Evolutionary conservation across 495 filamentous ascomycete genomes (phyloP).

Genomic region (Lophiostoma macrostomum): DNA sequence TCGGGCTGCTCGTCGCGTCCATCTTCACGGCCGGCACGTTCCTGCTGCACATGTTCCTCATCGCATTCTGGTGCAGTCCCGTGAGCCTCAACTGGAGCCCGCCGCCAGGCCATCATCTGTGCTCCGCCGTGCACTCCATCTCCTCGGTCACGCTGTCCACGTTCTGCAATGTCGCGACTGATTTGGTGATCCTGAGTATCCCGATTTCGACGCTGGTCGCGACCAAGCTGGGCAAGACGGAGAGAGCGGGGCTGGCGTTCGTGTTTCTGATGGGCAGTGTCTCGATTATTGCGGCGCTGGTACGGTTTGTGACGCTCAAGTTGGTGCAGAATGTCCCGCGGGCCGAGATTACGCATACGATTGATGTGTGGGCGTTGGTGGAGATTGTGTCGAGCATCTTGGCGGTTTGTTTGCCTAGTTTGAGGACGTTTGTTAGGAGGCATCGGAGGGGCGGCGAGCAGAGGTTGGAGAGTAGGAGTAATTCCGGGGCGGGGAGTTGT

Average conservation of each 20-base stretch:
- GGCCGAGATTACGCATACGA: slow-evolving; percentile 40
- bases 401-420: slow-evolving; percentile 24
- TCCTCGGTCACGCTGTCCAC: slow-evolving; percentile 36
- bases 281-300: slow-evolving; percentile 39
- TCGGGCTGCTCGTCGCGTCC: slow-evolving; percentile 29
- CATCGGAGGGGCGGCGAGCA: not conserved
- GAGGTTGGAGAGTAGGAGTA: not conserved
- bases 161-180: slow-evolving; percentile 33
- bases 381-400: slow-evolving; percentile 38
- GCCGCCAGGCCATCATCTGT: slow-evolving; percentile 31
- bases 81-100: slow-evolving; percentile 38
- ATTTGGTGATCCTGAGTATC: slow-evolving; percentile 32
- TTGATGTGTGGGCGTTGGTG: slow-evolving; percentile 41
- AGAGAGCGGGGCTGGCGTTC: slow-evolving; percentile 36
- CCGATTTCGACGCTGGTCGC: slow-evolving; percentile 27
- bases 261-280: slow-evolving; percentile 40
- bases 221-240: slow-evolving; percentile 30
- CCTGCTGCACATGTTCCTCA: slow-evolving; percentile 38
- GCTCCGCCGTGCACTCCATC: slow-evolving; percentile 41
- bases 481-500: too few relatives aligned
- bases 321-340: slow-evolving; percentile 34
- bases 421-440: slow-evolving; percentile 4
- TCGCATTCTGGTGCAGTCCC: slow-evolving; percentile 39
- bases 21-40: slow-evolving; percentile 37
- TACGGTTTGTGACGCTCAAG: slow-evolving; percentile 36